These are phyloP conservation scores for Aspergillus brunneoviolaceus DNA, from an alignment of 2,329 filamentous ascomycete species.

Conservation along the genomic window DNA sequence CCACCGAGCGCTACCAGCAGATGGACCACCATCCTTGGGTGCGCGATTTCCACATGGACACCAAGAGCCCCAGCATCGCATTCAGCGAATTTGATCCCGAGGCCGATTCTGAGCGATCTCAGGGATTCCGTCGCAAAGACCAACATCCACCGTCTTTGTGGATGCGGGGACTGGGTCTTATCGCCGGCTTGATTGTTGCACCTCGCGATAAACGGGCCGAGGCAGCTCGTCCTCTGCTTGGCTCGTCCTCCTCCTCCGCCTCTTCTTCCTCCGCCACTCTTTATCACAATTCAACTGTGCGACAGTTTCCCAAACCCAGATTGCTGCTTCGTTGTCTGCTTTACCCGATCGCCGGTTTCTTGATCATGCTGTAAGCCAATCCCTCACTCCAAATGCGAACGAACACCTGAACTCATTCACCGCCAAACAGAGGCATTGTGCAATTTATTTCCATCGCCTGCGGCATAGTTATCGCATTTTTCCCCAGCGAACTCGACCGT, in stretches of 20 bases:
- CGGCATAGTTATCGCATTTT: constrained; percentile 41
- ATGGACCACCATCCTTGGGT: background rate
- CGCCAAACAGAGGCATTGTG: constrained; percentile 37
- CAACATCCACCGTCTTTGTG: background rate
- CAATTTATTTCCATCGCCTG: constrained; percentile 42
- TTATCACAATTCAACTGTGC: background rate
- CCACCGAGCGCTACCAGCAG: background rate
- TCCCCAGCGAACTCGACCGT: constrained; percentile 43
- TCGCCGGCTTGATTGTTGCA: background rate
- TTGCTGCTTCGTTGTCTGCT: constrained; percentile 19
- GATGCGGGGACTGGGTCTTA: background rate
- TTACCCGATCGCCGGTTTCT: constrained; percentile 22
- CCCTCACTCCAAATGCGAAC: background rate
- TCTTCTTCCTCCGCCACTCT: background rate
- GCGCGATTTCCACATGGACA: background rate
- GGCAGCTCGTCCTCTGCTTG: background rate
- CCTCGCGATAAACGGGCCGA: background rate
- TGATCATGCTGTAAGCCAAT: constrained; percentile 37
- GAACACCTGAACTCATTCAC: background rate
- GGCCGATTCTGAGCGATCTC: background rate
- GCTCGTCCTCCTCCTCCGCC: background rate
- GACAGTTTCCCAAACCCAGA: background rate
- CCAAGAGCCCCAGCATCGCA: background rate
- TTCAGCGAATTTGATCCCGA: background rate
- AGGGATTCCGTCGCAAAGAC: background rate